Conservation (phyloP, 108 stramenopile genomes). For the Nannochloropsis granulata region DNA sequence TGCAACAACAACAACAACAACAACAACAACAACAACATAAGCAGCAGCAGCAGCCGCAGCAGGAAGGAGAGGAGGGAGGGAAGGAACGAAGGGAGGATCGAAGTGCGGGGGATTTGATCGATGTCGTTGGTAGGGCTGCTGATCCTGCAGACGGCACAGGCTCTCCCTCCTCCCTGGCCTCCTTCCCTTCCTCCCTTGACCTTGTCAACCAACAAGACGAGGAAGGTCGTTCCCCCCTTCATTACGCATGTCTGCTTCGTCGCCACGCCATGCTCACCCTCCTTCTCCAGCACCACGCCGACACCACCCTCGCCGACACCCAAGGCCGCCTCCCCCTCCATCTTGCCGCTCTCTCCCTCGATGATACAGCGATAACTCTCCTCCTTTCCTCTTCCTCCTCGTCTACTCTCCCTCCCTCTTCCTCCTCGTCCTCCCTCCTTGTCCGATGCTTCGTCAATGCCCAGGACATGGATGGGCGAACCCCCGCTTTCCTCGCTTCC, state of each 20-base stretch:
- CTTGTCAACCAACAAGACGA: neutral
- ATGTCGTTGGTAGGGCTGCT: too few relatives aligned
- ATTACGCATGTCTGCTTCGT: neutral
- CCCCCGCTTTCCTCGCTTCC: neutral
- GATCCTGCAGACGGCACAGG: too few relatives aligned
- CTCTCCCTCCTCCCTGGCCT: neutral
- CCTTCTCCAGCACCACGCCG: neutral
- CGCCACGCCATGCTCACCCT: neutral
- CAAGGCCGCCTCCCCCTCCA: neutral
- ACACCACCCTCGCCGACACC: neutral
- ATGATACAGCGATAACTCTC: neutral
- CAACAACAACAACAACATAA: too few relatives aligned
- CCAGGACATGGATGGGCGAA: neutral
- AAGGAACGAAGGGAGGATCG: neutral
- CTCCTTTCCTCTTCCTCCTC: neutral
- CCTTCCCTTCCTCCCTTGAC: neutral
- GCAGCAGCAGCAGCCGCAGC: neutral
- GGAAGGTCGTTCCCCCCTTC: neutral
- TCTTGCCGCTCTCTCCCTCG: neutral
- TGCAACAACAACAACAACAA: too few relatives aligned
- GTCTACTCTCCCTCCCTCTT: neutral
- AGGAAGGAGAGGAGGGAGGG: neutral
- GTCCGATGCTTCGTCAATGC: neutral
- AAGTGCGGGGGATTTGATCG: too few relatives aligned
- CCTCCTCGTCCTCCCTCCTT: neutral